Evolutionary conservation across 805 yeast species (phyloP), one percentile per base, ranked within the genome.

Genomic region (Zygoascus tannicola): DNA sequence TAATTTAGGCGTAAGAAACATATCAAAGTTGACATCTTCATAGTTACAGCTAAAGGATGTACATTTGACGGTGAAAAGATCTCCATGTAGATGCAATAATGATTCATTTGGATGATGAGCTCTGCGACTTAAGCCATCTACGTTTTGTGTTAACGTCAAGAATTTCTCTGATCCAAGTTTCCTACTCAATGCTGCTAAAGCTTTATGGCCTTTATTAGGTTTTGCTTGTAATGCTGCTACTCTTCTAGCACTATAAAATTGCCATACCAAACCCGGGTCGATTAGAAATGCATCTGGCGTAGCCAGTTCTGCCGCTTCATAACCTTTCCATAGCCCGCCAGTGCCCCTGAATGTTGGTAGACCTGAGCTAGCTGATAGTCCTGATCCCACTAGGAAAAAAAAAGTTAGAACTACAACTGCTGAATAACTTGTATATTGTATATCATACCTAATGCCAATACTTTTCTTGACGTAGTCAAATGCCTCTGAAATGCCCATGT

Each of bases 251-350:
- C 85, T 70, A 60, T 87, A 86, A 55, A 83, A 86, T 57, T 84
- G 90, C 96, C 96, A 86, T 5, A 87, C 95, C 7, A 85, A 67
- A 0, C 85, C 84, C 0, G 96, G 95, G 57, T 86, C 88, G 16
- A 69, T 67, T 47, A 78, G 74, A 59, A 87, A 86, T 4, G 95
- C 95, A 56, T 86, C 95, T 0, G 94, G 95, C 0, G 95, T 86
- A 5, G 95, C 95, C 36, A 87, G 67, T 56, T 86, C 95, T 37
- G 84, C 79, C 53, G 87, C 78, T 42, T 81, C 81, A 63, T 76
- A 81, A 48, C 76, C 76, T 48, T 76, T 70, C 95, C 95, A 86
- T 22, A 80, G 64, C 0, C 92, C 90, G 41, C 79, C 78, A 0
- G 79, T 62, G 5, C 85, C 85, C 41, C 86, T 66, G 56, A 80